phyloP scores from a whole-genome alignment of 2,329 filamentous ascomycete genomes.

The Aspergillaceae sp. region DNA sequence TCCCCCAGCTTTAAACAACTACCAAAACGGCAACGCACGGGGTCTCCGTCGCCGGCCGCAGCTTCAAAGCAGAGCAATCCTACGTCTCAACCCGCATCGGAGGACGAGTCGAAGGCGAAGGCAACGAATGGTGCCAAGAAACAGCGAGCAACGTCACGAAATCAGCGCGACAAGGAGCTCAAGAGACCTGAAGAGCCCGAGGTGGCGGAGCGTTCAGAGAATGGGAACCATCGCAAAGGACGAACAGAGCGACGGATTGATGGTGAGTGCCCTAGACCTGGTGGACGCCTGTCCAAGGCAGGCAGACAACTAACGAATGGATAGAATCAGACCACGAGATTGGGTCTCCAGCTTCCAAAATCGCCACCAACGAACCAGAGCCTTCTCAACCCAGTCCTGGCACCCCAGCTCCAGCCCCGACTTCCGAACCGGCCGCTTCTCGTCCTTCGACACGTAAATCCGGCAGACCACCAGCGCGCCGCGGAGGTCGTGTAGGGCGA shows the following conservation, averaged over 20 bases:
- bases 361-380: constrained; percentile 29
- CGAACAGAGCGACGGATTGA: constrained; percentile 74
- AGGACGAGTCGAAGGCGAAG: constrained; percentile 53
- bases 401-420: constrained; percentile 32
- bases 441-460: constrained; percentile 50
- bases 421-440: constrained; percentile 27
- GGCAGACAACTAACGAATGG: constrained; percentile 23
- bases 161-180: constrained; percentile 41
- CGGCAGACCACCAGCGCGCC: constrained; percentile 56
- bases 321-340: constrained; percentile 65
- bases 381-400: constrained; percentile 36
- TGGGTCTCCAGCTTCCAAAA: constrained; percentile 43
- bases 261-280: constrained; percentile 44
- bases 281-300: not conserved
- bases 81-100: constrained; percentile 45
- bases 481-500: constrained; percentile 55
- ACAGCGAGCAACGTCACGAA: constrained; percentile 49
- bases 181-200: constrained; percentile 56
- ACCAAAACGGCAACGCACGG: constrained; percentile 74
- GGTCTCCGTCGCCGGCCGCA: constrained; percentile 62
- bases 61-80: constrained; percentile 41
- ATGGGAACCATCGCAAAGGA: constrained; percentile 70
- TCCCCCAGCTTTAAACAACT: constrained; percentile 57
- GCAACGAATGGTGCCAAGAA: constrained; percentile 44
- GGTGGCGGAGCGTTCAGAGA: constrained; percentile 57